Conservation (phyloP, 169 alveolate genomes). For the Plasmodium yoelii region DNA sequence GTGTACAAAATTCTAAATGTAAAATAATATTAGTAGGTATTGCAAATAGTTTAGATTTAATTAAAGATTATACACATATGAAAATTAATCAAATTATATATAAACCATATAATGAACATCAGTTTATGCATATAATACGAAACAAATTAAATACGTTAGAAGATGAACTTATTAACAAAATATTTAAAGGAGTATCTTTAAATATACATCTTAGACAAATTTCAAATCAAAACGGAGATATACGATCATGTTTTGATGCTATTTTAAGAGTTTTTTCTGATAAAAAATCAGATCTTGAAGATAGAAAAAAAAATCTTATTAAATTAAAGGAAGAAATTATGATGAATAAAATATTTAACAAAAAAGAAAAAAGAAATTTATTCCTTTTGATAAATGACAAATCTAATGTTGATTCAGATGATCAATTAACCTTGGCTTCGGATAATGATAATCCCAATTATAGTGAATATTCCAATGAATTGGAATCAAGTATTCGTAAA, state of each 20-base stretch:
- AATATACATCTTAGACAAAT: slow-evolving; percentile 73
- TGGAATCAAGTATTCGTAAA: background rate
- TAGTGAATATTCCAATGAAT: background rate
- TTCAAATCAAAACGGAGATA: slow-evolving; percentile 64
- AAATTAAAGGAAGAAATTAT: slow-evolving; percentile 63
- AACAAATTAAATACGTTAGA: slow-evolving; percentile 52
- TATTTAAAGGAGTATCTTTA: slow-evolving; percentile 69
- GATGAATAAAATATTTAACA: slow-evolving; percentile 71
- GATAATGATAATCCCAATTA: background rate
- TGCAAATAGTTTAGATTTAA: slow-evolving; percentile 66
- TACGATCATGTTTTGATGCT: slow-evolving; percentile 73
- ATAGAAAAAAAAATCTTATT: slow-evolving; percentile 53
- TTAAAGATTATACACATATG: slow-evolving; percentile 60
- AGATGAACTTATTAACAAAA: slow-evolving; percentile 44
- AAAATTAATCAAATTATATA: slow-evolving; percentile 70
- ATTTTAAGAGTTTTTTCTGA: slow-evolving; percentile 57
- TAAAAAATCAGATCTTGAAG: slow-evolving; percentile 55
- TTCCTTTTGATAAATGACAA: slow-evolving; percentile 28
- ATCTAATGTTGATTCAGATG: slow-evolving; percentile 15
- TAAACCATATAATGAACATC: slow-evolving; percentile 67
- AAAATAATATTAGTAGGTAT: slow-evolving; percentile 63
- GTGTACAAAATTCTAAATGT: slow-evolving; percentile 37
- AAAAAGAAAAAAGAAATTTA: slow-evolving; percentile 49
- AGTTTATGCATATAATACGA: slow-evolving; percentile 49
- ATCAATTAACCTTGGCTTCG: background rate